phyloP scores from a whole-genome alignment of 495 filamentous ascomycete genomes.

The Hypoxylon fuscum region DNA sequence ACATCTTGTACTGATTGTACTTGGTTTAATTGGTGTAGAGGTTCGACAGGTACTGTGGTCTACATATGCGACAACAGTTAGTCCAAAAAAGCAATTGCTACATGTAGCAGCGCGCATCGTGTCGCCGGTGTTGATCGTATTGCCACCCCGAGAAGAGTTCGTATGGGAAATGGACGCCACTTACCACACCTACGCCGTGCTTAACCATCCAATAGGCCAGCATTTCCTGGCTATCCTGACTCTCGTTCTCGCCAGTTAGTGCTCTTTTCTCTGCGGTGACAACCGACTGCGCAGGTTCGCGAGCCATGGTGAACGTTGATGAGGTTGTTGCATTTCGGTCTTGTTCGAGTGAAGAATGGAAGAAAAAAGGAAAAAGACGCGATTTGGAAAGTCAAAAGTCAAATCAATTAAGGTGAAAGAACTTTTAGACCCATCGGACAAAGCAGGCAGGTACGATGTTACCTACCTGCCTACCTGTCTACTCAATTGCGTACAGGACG shows the following conservation, averaged over 20 bases:
- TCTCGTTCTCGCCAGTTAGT: conserved; percentile 34
- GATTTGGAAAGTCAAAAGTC: background rate
- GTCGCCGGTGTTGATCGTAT: conserved; percentile 20
- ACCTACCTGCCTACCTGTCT: conserved; percentile 5
- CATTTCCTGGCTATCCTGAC: conserved; percentile 41
- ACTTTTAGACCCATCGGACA: conserved; percentile 15
- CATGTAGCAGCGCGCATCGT: no score
- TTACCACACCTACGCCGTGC: conserved; percentile 42
- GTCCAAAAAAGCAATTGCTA: no score
- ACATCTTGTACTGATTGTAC: conserved; percentile 1
- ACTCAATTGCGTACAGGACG: background rate
- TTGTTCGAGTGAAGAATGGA: background rate
- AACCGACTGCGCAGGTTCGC: conserved; percentile 18
- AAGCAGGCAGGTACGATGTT: conserved; percentile 8
- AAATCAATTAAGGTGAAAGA: conserved; percentile 21
- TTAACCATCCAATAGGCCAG: conserved; percentile 30
- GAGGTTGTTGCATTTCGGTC: conserved; percentile 27
- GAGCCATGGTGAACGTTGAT: conserved; percentile 28
- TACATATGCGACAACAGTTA: background rate
- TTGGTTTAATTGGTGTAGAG: conserved; percentile 6
- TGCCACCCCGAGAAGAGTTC: conserved; percentile 11
- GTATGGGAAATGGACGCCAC: conserved; percentile 20
- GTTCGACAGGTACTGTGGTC: conserved; percentile 10
- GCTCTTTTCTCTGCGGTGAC: conserved; percentile 15
- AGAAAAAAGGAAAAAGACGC: conserved; percentile 8